A percentile compares a stretch with the other conserved stretches of the same genome.
Conservation (phyloP, 1,139 yeast genomes). For the Kurtzmaniella quercitrusa region DNA sequence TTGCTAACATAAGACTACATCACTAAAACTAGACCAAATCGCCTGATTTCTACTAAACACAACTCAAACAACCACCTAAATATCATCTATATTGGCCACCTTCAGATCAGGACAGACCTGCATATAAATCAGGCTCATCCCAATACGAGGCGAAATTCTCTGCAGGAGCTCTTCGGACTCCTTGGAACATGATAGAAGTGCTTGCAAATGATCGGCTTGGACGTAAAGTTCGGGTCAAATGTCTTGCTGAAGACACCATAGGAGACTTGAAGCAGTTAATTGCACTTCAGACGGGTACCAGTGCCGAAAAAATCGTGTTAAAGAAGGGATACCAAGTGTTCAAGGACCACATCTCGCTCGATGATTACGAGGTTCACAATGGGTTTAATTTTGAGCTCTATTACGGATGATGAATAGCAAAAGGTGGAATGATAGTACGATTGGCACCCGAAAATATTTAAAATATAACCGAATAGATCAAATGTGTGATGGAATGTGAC, state of each 20-base stretch:
- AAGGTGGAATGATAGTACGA: no score
- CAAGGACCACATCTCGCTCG: constrained; percentile 86
- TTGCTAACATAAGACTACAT: no score
- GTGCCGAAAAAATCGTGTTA: constrained; percentile 57
- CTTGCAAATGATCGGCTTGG: constrained; percentile 60
- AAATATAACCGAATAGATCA: no score
- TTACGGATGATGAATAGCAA: constrained; percentile 31
- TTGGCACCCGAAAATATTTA: no score
- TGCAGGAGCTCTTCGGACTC: background rate
- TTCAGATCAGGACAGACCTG: no score
- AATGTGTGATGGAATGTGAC: no score
- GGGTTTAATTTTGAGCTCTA: constrained; percentile 86
- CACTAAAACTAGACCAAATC: no score
- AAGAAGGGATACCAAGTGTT: constrained; percentile 77
- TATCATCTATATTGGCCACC: no score
- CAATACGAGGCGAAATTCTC: no score
- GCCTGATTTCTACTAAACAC: no score
- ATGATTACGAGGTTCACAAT: constrained; percentile 90
- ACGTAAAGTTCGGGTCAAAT: constrained; percentile 80
- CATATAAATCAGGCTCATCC: no score
- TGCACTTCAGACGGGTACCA: constrained; percentile 77
- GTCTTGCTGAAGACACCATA: constrained; percentile 79
- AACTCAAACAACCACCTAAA: no score
- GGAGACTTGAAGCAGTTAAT: constrained; percentile 88
- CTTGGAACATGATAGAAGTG: constrained; percentile 24